Evolutionary conservation across 176 grass and related monocot species (phyloP).

Genomic region (Cymbopogon citratus): DNA sequence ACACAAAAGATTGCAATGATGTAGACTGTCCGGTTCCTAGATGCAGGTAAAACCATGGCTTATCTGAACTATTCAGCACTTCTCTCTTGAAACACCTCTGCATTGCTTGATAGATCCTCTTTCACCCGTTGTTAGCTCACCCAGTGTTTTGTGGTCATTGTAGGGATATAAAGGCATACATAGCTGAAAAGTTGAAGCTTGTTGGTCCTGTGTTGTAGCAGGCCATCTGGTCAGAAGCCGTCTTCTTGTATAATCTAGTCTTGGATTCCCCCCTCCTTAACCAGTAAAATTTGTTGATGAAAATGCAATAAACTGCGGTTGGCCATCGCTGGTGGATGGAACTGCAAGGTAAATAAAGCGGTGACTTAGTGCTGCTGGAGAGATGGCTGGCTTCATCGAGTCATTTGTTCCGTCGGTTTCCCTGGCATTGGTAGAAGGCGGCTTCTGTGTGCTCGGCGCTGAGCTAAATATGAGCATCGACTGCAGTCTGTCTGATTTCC

Average conservation of each 20-base stretch:
- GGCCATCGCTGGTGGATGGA: background rate
- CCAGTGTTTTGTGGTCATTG: background rate
- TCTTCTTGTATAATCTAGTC: constrained; percentile 15
- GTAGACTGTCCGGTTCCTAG: constrained; percentile 32
- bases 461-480: background rate
- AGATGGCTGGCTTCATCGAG: background rate
- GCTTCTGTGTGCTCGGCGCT: background rate
- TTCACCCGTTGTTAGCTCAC: background rate
- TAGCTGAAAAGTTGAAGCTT: background rate
- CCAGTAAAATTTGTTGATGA: constrained; percentile 35
- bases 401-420: constrained; percentile 27
- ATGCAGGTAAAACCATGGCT: constrained; percentile 43
- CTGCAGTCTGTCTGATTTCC: background rate
- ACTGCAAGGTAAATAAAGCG: constrained; percentile 38
- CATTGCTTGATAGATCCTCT: background rate
- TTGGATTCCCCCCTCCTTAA: background rate
- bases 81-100: background rate
- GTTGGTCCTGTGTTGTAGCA: constrained; percentile 6
- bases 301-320: constrained; percentile 32
- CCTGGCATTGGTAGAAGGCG: background rate
- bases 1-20: constrained; percentile 23
- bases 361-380: background rate
- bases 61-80: background rate
- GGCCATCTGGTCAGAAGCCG: background rate
- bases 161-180: constrained; percentile 46